Percentiles rank a stretch among this genome's conserved stretches.
These are phyloP conservation scores for Pleurotus platypus DNA, from an alignment of 768 basidiomycete species.

Conservation along the genomic window DNA sequence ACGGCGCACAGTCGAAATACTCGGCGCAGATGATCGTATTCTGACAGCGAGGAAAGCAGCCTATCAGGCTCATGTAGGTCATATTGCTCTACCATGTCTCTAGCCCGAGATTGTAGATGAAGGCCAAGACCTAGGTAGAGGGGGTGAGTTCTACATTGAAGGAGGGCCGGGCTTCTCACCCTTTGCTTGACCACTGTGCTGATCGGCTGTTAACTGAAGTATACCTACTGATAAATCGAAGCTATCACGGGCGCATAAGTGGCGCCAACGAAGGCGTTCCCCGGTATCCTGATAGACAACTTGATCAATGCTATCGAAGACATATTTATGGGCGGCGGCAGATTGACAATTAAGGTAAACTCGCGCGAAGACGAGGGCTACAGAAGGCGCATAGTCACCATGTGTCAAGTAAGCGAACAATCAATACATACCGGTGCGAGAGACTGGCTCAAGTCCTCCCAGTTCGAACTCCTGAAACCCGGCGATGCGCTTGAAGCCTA, in stretches of 20 bases:
- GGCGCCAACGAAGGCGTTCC: slow-evolving; percentile 14
- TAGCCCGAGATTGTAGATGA: too few species aligned
- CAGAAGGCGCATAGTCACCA: not conserved
- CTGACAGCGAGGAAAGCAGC: too few species aligned
- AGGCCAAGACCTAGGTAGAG: too few species aligned
- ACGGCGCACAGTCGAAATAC: too few species aligned
- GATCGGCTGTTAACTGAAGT: slow-evolving; percentile 16
- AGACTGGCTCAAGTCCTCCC: slow-evolving; percentile 12
- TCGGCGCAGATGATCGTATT: too few species aligned
- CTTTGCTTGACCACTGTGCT: slow-evolving; percentile 21
- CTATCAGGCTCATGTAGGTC: too few species aligned
- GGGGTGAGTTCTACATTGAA: not conserved
- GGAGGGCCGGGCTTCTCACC: slow-evolving; percentile 9
- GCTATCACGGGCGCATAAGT: slow-evolving; percentile 13
- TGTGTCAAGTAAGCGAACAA: not conserved
- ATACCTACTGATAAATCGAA: slow-evolving; percentile 15
- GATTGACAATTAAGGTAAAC: slow-evolving; percentile 16
- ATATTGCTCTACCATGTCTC: too few species aligned
- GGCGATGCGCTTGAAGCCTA: slow-evolving; percentile 19
- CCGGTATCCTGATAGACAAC: slow-evolving; percentile 20
- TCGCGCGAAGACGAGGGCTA: slow-evolving; percentile 18
- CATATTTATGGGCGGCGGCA: slow-evolving; percentile 15
- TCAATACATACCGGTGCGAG: slow-evolving; percentile 15
- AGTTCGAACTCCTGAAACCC: slow-evolving; percentile 25
- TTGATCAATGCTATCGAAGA: slow-evolving; percentile 16